Conservation (phyloP, 73 alveolate genomes). For the Paramecium bursaria region DNA sequence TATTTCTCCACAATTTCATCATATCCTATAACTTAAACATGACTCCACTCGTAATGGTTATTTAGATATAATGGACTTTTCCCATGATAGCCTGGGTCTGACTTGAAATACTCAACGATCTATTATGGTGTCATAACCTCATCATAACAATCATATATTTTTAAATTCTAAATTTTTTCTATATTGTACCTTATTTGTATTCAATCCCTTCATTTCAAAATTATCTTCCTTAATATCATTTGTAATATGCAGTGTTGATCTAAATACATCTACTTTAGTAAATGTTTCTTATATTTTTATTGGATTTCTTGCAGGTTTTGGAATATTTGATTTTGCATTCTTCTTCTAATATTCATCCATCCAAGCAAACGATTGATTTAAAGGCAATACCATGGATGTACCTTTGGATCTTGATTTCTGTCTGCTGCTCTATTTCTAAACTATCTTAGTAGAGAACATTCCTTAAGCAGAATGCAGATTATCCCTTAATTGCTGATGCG, state of each 20-base stretch:
- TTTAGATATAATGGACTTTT: conserved; percentile 20
- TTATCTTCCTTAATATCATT: neutral
- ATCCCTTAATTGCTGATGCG: conserved; percentile 10
- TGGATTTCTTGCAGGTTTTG: conserved; percentile 61
- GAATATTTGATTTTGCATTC: conserved; percentile 17
- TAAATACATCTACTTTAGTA: too few species aligned
- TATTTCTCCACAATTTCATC: conserved; percentile 17
- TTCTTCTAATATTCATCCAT: conserved; percentile 28
- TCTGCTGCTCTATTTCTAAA: neutral
- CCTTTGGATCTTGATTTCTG: conserved; percentile 34
- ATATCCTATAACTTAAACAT: conserved; percentile 17
- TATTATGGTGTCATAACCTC: conserved; percentile 38
- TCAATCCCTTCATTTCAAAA: conserved; percentile 48
- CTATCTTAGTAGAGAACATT: neutral
- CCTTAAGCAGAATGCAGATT: conserved; percentile 3
- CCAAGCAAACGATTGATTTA: conserved; percentile 26
- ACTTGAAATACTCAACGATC: neutral
- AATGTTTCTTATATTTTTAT: conserved; percentile 36
- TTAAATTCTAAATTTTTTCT: too few species aligned
- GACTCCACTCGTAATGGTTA: conserved; percentile 29
- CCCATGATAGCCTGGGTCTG: conserved; percentile 8
- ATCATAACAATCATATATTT: conserved; percentile 36
- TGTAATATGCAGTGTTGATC: conserved; percentile 11
- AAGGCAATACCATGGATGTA: conserved; percentile 15
- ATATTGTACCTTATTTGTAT: conserved; percentile 60